Evolutionary conservation across 805 yeast genomes (phyloP).

Genomic region (Lachancea waltii): DNA sequence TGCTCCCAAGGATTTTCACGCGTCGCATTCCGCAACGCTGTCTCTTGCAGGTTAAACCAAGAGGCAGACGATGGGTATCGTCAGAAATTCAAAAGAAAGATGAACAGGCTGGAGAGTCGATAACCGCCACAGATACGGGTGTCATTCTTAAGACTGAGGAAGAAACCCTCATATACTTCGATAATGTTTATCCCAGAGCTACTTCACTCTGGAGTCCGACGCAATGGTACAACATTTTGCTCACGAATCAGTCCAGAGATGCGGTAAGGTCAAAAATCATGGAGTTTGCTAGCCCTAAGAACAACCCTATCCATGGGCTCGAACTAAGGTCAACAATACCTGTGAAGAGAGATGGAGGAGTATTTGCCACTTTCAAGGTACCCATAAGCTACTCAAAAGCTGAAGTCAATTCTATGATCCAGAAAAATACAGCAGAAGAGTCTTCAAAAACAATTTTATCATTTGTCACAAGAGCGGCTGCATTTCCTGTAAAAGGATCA

Average conservation of each 20-base stretch:
- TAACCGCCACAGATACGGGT: constrained; percentile 50
- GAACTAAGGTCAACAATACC: constrained; percentile 58
- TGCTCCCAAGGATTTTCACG: too few relatives aligned
- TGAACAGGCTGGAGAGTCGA: constrained; percentile 49
- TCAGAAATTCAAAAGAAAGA: constrained; percentile 39
- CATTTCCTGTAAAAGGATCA: constrained; percentile 74
- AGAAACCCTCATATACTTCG: constrained; percentile 52
- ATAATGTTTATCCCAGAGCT: constrained; percentile 45
- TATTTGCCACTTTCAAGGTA: constrained; percentile 69
- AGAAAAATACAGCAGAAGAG: constrained; percentile 39
- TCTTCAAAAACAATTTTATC: constrained; percentile 35
- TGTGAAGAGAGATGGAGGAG: constrained; percentile 85
- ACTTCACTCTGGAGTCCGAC: constrained; percentile 41
- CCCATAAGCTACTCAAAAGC: constrained; percentile 46
- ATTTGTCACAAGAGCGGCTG: constrained; percentile 45
- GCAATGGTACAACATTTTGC: constrained; percentile 37
- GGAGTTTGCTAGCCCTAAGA: constrained; percentile 35
- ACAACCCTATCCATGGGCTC: constrained; percentile 36
- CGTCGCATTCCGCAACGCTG: too few relatives aligned
- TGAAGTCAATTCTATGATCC: constrained; percentile 48
- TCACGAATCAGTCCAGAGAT: constrained; percentile 33
- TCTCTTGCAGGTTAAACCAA: background rate
- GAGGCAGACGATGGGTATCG: constrained; percentile 33
- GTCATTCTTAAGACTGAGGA: constrained; percentile 44
- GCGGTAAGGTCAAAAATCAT: constrained; percentile 37